Evolutionary conservation across 148 eudicot species (phyloP), one percentile per base, ranked within the genome.

Genomic region (Chenopodium quinoa): DNA sequence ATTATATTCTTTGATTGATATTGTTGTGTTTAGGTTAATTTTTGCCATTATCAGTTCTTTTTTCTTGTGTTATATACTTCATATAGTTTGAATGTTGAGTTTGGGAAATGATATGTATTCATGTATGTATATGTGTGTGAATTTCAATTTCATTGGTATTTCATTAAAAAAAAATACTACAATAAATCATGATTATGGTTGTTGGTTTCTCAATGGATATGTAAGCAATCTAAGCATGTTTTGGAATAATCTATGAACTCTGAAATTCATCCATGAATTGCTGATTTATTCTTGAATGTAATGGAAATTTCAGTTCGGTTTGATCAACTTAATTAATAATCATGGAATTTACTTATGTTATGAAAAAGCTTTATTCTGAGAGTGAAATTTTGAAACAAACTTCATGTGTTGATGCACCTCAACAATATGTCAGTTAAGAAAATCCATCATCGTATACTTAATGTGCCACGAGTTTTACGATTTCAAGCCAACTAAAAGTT

Each of bases 41-140:
- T 56, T 71, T 76, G 66, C 84, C 83, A 81, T 82, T 52, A 23
- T 60, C 50, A 19, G 19, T 14, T 11, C 34, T 23, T 25, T 29
- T 64, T 66, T n/a, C 47, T 17, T 37, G 78, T 66, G 54, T 82
- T 75, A 52, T 48, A 78, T 66, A 47, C 16, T 75, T 52, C 63
- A 82, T 78, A 62, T 37, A 62, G 44, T 14, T 27, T 62, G 66
- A 32, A 40, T 73, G 74, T 76, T n/a, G 46, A 56, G 9, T 76
- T 65, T 83, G 75, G 7, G 60, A 67, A 54, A 44, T 19, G 17
- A 47, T 31, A 31, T 2, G 12, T 44, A 73, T 64, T 78, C 56
- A 48, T 73, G 73, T 73, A 48, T 73, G 73, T 73, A 64, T 74
- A 65, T 76, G 67, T 44, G 60, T 78, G 52, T 79, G 78, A 66